Conservation (phyloP, 106 monocot species). For the Platanthera zijinensis region DNA sequence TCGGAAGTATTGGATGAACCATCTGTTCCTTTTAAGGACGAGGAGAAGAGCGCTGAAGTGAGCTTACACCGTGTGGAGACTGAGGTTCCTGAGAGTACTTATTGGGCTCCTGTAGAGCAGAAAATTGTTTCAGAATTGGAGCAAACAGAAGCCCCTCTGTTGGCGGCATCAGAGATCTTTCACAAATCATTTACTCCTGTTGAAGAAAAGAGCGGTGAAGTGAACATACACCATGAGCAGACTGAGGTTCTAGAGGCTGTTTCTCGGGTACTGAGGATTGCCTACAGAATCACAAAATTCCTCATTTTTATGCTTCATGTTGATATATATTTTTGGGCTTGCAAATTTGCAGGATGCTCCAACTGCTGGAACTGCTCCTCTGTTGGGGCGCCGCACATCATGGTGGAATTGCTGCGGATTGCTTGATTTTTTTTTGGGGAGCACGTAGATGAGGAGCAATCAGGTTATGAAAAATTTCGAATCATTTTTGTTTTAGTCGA, state of each 20-base stretch:
- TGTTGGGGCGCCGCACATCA: not conserved
- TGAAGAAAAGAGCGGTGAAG: too few relatives aligned
- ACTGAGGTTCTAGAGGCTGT: not conserved
- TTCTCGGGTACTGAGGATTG: not conserved
- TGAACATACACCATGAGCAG: too few relatives aligned
- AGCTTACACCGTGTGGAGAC: not conserved
- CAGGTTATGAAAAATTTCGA: too few relatives aligned
- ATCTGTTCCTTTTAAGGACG: not conserved
- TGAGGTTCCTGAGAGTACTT: not conserved
- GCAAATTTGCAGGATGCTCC: not conserved
- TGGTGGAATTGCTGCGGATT: conserved; percentile 24
- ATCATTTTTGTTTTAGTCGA: too few relatives aligned
- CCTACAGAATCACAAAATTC: not conserved
- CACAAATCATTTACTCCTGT: too few relatives aligned
- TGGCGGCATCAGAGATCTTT: too few relatives aligned
- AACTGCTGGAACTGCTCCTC: not conserved
- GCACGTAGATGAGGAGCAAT: not conserved
- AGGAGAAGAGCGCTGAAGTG: not conserved
- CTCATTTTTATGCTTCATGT: too few relatives aligned
- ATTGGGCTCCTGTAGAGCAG: not conserved
- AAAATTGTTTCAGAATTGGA: too few relatives aligned
- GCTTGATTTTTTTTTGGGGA: conserved; percentile 8
- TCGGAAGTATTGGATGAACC: not conserved
- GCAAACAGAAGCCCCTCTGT: too few relatives aligned
- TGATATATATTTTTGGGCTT: too few relatives aligned